Evolutionary conservation across 805 yeast species (phyloP), one percentile per base, ranked within the genome.

Genomic region (Candida fluviatilis): DNA sequence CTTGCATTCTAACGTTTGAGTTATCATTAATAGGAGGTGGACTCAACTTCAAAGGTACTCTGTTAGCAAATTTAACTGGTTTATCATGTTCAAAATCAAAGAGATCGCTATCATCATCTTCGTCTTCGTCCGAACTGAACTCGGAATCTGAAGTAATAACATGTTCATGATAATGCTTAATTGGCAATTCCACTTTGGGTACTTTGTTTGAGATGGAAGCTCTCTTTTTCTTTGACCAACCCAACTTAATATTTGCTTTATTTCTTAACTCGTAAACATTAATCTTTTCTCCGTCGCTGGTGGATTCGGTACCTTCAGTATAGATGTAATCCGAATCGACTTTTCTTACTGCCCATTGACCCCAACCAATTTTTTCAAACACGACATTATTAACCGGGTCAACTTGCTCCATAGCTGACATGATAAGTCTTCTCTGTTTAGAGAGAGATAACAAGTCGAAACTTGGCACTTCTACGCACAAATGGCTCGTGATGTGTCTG

Each of bases 331-430:
- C 66, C 21, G 61, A 71, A 55, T 60, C 73, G 50, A 52, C 77
- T 35, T 67, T 64, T 50, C 80, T 73, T 2, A 90, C 95, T 17
- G 84, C 84, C 98, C 98, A 90, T 58, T 90, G 95, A 42, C 98
- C 98, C 98, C 98, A 90, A 16, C 97, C 96, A 23, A 90, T 88
- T 63, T 90, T 90, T 54, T 88, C 95, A 63, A 90, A 90, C 12
- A 83, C 76, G 31, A 84, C 81, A 41, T 74, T 72, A 39, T 77
- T 81, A 30, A 59, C 66, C 1, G 70, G 48, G 51, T 80, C 86
- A 7, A 85, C 84, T 46, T 77, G 75, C 50, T 88, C 96, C 62
- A 90, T 74, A 28, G 90, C 93, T 11, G 89, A 80, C 82, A 90
- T 90, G 21, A 90, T 90, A 40, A 90, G 73, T 42, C 97, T 71